Percentiles rank a stretch among this genome's conserved stretches.
Evolutionary conservation across 2,329 filamentous ascomycete species (phyloP).

Genomic region (Fusarium pilosicola): DNA sequence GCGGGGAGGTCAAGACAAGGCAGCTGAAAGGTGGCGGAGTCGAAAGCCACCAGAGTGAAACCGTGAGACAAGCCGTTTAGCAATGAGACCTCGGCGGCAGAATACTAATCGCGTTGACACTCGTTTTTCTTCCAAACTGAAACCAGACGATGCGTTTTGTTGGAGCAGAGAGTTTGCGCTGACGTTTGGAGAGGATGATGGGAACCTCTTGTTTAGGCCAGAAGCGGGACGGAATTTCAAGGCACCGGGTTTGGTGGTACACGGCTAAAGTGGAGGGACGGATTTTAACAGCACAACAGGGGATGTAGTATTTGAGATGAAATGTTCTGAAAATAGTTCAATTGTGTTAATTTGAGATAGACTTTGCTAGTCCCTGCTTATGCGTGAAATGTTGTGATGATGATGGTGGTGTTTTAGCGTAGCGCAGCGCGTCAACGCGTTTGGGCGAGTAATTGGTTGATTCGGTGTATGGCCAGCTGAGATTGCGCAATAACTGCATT

Average conservation of each 20-base stretch:
- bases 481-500: neutral
- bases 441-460: constrained; percentile 16
- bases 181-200: constrained; percentile 33
- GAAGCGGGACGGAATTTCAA: constrained; percentile 47
- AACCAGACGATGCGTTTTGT: neutral
- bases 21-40: constrained; percentile 27
- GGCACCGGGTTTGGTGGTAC: constrained; percentile 33
- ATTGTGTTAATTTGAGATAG: constrained; percentile 9
- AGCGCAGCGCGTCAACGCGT: constrained; percentile 31
- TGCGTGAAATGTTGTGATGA: constrained; percentile 31
- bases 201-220: constrained; percentile 17
- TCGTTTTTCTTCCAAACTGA: neutral
- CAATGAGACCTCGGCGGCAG: neutral
- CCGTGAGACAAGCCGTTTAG: constrained; percentile 26
- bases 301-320: neutral
- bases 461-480: constrained; percentile 20
- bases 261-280: neutral
- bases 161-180: constrained; percentile 33
- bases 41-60: constrained; percentile 27
- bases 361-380: constrained; percentile 17
- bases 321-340: neutral
- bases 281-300: constrained; percentile 7
- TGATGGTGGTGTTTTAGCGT: constrained; percentile 34
- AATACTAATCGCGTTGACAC: neutral
- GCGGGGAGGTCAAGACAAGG: constrained; percentile 7